Percentiles rank a stretch among this genome's conserved stretches.
Conservation (phyloP, 2,329 filamentous ascomycete species). For the Colletotrichum echinochloae region DNA sequence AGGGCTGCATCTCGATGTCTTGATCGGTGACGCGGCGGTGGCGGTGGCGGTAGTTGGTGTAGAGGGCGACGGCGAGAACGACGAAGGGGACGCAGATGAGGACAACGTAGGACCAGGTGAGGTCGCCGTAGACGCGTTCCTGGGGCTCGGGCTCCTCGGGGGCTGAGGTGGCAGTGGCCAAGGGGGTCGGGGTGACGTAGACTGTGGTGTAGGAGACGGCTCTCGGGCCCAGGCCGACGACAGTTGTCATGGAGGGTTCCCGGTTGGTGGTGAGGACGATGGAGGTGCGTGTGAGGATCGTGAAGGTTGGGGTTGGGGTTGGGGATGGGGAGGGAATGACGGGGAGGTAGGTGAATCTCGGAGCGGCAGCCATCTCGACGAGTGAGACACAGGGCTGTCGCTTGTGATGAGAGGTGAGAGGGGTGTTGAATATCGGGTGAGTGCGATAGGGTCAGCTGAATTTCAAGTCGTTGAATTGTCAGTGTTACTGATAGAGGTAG, state of each 20-base stretch:
- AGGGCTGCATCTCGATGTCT: slow-evolving; percentile 38
- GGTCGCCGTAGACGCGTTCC: slow-evolving; percentile 23
- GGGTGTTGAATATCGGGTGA: background rate
- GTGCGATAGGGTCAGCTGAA: background rate
- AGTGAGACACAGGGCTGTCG: background rate
- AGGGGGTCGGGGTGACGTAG: background rate
- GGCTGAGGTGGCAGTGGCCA: background rate
- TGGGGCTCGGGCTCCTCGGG: background rate
- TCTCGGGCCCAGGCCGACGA: background rate
- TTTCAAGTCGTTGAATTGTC: background rate
- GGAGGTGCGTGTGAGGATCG: background rate
- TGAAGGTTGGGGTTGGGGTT: background rate
- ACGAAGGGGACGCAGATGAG: slow-evolving; percentile 35
- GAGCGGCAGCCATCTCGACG: background rate
- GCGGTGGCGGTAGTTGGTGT: slow-evolving; percentile 15
- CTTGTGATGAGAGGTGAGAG: background rate
- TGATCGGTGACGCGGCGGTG: background rate
- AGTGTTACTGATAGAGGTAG: no score
- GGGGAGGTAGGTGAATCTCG: slow-evolving; percentile 1
- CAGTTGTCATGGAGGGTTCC: background rate
- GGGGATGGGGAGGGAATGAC: background rate
- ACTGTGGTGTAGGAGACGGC: background rate
- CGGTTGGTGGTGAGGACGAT: background rate
- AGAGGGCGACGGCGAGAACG: slow-evolving; percentile 19
- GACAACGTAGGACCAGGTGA: slow-evolving; percentile 30